Percentiles rank a stretch among this genome's conserved stretches.
phyloP scores from a whole-genome alignment of 306 rosid species.

The Purshia tridentata region DNA sequence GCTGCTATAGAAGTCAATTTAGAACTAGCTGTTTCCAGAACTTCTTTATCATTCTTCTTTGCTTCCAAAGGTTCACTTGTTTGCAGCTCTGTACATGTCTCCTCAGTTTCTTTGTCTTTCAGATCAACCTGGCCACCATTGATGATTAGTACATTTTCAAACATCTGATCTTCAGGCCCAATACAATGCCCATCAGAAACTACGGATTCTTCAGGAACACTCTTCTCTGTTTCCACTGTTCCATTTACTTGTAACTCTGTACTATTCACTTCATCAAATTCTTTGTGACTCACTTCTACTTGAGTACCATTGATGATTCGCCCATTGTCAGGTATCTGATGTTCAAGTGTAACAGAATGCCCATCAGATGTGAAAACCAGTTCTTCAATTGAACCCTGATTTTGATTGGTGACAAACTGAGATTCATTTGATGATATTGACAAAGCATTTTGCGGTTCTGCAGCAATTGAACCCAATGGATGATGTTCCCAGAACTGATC shows the following conservation, averaged over 20 bases:
- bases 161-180: constrained; percentile 3
- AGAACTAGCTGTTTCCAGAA: constrained; percentile 26
- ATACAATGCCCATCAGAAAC: constrained; percentile 20
- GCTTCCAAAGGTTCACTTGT: constrained; percentile 27
- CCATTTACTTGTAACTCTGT: constrained; percentile 18
- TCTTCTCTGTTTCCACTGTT: constrained; percentile 28
- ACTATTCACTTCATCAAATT: constrained; percentile 19
- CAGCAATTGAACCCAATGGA: constrained; percentile 68
- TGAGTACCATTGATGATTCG: constrained; percentile 34
- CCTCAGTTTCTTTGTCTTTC: constrained; percentile 24
- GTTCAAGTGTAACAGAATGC: constrained; percentile 16
- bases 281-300: constrained; percentile 28
- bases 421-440: constrained; percentile 38
- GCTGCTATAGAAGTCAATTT: constrained; percentile 36
- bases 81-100: constrained; percentile 26
- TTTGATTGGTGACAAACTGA: constrained; percentile 25
- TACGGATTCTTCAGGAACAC: constrained; percentile 14
- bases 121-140: constrained; percentile 20
- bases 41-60: constrained; percentile 37
- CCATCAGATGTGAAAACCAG: constrained; percentile 39
- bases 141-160: constrained; percentile 2
- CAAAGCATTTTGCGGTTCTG: constrained; percentile 44
- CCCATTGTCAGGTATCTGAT: constrained; percentile 27
- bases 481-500: constrained; percentile 49
- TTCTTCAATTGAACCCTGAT: constrained; percentile 34